A percentile compares a stretch with the other conserved stretches of the same genome.
These are phyloP conservation scores for Panicum miliaceum DNA, from an alignment of 176 grass and related monocot genomes.

Conservation along the genomic window DNA sequence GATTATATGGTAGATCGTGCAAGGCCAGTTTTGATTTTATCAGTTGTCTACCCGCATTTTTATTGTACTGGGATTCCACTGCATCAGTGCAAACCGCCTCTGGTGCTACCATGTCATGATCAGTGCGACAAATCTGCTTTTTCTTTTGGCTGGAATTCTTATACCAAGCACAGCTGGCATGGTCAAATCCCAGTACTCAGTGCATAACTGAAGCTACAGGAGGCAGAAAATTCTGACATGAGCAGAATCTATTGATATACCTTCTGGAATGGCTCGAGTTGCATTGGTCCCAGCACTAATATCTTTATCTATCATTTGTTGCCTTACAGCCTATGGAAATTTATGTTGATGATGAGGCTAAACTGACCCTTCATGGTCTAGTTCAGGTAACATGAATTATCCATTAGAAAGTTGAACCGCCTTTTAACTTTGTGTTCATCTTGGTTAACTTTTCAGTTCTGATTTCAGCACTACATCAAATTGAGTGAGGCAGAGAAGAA, in stretches of 20 bases:
- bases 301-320: constrained; percentile 88
- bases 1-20: constrained; percentile 26
- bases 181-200: constrained; percentile 23
- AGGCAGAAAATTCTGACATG: constrained; percentile 31
- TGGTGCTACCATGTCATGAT: constrained; percentile 44
- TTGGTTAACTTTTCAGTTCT: not conserved
- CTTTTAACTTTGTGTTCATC: not conserved
- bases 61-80: constrained; percentile 27
- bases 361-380: constrained; percentile 94
- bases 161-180: constrained; percentile 31
- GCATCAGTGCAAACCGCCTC: constrained; percentile 36
- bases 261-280: constrained; percentile 41
- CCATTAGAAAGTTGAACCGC: not conserved
- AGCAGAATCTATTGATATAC: constrained; percentile 42
- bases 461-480: constrained; percentile 94
- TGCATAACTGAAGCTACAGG: constrained; percentile 46
- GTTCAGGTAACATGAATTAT: constrained; percentile 67
- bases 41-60: constrained; percentile 21
- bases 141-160: constrained; percentile 37
- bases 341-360: constrained; percentile 99
- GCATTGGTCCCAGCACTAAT: constrained; percentile 49
- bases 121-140: constrained; percentile 39
- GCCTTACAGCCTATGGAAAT: constrained; percentile 99
- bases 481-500: constrained; percentile 92
- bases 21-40: constrained; percentile 22